A percentile compares a stretch with the other conserved stretches of the same genome.
Evolutionary conservation across 768 basidiomycete species (phyloP).

Genomic region (Lentinula boryana): DNA sequence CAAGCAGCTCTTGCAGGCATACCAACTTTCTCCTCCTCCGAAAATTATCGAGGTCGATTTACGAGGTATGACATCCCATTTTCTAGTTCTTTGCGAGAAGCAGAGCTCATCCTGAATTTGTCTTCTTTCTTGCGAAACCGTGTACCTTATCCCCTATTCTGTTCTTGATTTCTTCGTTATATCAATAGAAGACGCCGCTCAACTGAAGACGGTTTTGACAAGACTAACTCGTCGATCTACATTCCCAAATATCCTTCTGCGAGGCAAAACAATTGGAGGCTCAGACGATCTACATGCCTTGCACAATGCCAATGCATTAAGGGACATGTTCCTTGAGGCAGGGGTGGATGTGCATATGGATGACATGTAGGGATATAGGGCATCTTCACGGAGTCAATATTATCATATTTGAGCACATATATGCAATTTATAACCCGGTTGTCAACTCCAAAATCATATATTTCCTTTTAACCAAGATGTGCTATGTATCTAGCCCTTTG

Average conservation of each 20-base stretch:
- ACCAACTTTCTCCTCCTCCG: constrained; percentile 58
- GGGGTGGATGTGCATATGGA: background rate
- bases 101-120: background rate
- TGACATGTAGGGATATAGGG: background rate
- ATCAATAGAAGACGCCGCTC: constrained; percentile 48
- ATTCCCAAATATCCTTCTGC: constrained; percentile 70
- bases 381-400: background rate
- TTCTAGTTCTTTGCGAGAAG: background rate
- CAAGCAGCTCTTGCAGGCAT: constrained; percentile 55
- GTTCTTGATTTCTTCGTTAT: background rate
- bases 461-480: no score
- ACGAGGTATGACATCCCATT: constrained; percentile 37
- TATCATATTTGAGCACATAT: no score
- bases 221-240: constrained; percentile 64
- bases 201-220: constrained; percentile 59
- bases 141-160: background rate
- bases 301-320: constrained; percentile 8
- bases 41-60: constrained; percentile 72
- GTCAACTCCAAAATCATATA: no score
- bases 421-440: no score
- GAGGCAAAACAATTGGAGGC: constrained; percentile 60
- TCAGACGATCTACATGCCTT: constrained; percentile 45
- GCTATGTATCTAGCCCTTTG: no score
- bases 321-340: constrained; percentile 9
- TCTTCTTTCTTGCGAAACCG: background rate